Evolutionary conservation across 352 stramenopile genomes (phyloP).

Genomic region (Phytopythium ostracodes): DNA sequence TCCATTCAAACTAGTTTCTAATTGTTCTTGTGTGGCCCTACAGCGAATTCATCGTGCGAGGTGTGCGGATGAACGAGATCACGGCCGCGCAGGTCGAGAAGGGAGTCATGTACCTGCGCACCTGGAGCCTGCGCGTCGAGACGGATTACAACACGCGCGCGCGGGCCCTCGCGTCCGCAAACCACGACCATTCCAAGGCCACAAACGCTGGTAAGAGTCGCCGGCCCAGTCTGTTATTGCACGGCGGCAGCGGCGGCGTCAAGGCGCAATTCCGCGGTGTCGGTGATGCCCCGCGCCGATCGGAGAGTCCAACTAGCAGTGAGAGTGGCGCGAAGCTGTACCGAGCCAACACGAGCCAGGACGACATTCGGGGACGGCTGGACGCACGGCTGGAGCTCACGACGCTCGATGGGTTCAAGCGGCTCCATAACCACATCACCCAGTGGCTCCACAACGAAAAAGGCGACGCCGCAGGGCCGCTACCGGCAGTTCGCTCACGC

Average conservation of each 20-base stretch:
- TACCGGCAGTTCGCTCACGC: constrained; percentile 17
- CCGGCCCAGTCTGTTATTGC: not conserved
- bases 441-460: constrained; percentile 24
- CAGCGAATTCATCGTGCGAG: constrained; percentile 35
- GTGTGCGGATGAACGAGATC: constrained; percentile 38
- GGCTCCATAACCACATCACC: constrained; percentile 30
- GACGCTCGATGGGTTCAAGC: constrained; percentile 30
- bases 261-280: not conserved
- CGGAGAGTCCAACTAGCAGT: not conserved
- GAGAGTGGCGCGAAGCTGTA: not conserved
- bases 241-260: not conserved
- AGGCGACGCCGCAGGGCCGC: constrained; percentile 4
- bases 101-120: constrained; percentile 36
- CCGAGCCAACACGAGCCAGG: not conserved
- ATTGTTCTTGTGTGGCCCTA: not conserved
- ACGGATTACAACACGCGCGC: constrained; percentile 43
- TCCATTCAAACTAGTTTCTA: not conserved
- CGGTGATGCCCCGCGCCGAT: not conserved
- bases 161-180: constrained; percentile 12
- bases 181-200: constrained; percentile 11
- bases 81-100: constrained; percentile 43
- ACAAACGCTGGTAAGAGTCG: not conserved
- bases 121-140: constrained; percentile 43
- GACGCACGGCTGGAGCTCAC: constrained; percentile 19
- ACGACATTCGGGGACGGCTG: not conserved